phyloP scores from a whole-genome alignment of 371 early-diverging fungal genomes.

The Lichtheimia hyalospora region DNA sequence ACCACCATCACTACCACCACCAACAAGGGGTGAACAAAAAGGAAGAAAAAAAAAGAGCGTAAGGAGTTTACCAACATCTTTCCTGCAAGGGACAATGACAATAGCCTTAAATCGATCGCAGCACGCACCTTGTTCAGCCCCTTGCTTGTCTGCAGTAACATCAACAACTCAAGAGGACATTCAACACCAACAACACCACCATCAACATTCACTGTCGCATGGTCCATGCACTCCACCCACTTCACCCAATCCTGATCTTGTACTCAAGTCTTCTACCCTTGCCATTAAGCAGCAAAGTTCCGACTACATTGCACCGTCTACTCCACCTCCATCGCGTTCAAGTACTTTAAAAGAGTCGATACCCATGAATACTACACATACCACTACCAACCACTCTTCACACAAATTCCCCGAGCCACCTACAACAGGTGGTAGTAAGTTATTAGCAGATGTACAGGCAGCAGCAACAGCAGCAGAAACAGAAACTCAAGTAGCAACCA shows the following conservation, averaged over 20 bases:
- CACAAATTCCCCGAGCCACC: not conserved
- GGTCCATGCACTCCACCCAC: constrained; percentile 1
- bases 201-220: not conserved
- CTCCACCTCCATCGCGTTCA: constrained; percentile 4
- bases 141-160: too few relatives aligned
- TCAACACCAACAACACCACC: too few relatives aligned
- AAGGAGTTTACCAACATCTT: too few relatives aligned
- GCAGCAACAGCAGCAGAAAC: too few relatives aligned
- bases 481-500: not conserved
- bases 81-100: too few relatives aligned
- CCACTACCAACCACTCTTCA: not conserved
- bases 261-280: not conserved
- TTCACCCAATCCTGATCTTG: constrained; percentile 1
- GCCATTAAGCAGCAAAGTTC: not conserved
- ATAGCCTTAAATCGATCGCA: too few relatives aligned
- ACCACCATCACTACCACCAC: too few relatives aligned
- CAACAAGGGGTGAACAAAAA: too few relatives aligned
- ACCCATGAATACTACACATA: not conserved
- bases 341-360: not conserved
- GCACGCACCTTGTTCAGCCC: too few relatives aligned
- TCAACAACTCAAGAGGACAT: too few relatives aligned
- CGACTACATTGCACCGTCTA: not conserved
- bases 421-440: not conserved
- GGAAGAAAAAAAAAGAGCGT: too few relatives aligned
- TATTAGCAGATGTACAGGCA: too few relatives aligned